These are phyloP conservation scores for Paramecium octaurelia DNA, from an alignment of 73 alveolate species.

Conservation along the genomic window DNA sequence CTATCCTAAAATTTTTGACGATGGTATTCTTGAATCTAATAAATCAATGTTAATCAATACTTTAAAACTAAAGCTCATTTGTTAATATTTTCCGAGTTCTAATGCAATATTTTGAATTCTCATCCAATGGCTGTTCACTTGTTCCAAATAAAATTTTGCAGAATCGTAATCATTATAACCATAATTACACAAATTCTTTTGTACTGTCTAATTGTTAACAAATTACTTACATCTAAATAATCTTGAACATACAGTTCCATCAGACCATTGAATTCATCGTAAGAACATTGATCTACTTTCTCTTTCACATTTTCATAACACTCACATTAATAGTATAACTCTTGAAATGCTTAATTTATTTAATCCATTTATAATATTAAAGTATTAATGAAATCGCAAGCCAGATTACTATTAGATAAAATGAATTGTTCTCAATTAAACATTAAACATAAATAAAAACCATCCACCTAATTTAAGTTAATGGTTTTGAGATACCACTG, in stretches of 20 bases:
- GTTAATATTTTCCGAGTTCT: not conserved
- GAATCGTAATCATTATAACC: not conserved
- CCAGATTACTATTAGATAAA: not conserved
- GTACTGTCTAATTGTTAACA: not conserved
- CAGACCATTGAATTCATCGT: not conserved
- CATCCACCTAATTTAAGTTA: not conserved
- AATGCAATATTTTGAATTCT: not conserved
- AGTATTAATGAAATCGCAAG: not conserved
- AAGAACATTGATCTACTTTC: not conserved
- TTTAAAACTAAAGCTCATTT: not conserved
- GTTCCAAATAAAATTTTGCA: not conserved
- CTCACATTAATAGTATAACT: not conserved
- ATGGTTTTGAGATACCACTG: not conserved
- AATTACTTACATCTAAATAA: not conserved
- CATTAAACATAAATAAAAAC: not conserved
- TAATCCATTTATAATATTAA: not conserved
- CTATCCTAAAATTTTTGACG: not conserved
- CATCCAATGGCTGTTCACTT: not conserved
- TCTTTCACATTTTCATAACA: not conserved
- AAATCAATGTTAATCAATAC: not conserved
- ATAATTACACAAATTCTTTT: not conserved
- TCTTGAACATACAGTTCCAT: not conserved
- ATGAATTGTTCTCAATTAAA: not conserved
- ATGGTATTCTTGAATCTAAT: not conserved
- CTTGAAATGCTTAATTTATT: not conserved